Evolutionary conservation across 768 basidiomycete species (phyloP).

Genomic region (Xerocomellus amylosporus): DNA sequence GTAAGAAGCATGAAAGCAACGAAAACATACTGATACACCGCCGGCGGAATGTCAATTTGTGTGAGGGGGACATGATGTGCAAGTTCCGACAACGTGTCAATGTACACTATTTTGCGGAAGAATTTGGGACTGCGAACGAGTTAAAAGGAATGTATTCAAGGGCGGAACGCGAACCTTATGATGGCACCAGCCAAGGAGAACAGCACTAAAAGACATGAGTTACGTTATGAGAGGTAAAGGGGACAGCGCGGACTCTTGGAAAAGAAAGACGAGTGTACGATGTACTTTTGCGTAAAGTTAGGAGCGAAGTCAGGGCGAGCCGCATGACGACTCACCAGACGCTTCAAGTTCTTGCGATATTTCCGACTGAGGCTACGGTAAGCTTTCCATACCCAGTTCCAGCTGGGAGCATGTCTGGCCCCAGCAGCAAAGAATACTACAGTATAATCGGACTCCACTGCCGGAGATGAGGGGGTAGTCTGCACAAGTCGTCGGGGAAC

Average conservation of each 20-base stretch:
- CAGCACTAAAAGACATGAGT: slow-evolving; percentile 54
- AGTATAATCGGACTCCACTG: slow-evolving; percentile 87
- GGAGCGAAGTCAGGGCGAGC: neutral
- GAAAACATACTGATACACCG: slow-evolving; percentile 70
- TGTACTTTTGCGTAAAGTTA: slow-evolving; percentile 55
- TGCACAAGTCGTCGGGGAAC: slow-evolving; percentile 11
- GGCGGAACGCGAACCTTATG: slow-evolving; percentile 56
- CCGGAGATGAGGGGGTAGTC: neutral
- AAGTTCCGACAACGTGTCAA: slow-evolving; percentile 73
- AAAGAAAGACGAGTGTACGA: slow-evolving; percentile 86
- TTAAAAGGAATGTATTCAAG: neutral
- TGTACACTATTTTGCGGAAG: slow-evolving; percentile 79
- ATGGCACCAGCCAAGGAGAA: slow-evolving; percentile 86
- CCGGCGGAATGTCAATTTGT: slow-evolving; percentile 81
- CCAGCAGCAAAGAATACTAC: slow-evolving; percentile 87
- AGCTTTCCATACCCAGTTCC: slow-evolving; percentile 93
- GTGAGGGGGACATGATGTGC: slow-evolving; percentile 78
- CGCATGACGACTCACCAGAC: slow-evolving; percentile 50
- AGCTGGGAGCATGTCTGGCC: slow-evolving; percentile 66
- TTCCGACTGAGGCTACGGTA: slow-evolving; percentile 78
- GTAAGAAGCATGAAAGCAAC: neutral
- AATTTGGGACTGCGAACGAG: slow-evolving; percentile 73
- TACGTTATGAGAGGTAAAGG: neutral
- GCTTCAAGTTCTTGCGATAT: slow-evolving; percentile 86
- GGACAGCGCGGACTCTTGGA: slow-evolving; percentile 63